Conservation (phyloP, 1,139 yeast species). For the Groenewaldozyma auringiensis region DNA sequence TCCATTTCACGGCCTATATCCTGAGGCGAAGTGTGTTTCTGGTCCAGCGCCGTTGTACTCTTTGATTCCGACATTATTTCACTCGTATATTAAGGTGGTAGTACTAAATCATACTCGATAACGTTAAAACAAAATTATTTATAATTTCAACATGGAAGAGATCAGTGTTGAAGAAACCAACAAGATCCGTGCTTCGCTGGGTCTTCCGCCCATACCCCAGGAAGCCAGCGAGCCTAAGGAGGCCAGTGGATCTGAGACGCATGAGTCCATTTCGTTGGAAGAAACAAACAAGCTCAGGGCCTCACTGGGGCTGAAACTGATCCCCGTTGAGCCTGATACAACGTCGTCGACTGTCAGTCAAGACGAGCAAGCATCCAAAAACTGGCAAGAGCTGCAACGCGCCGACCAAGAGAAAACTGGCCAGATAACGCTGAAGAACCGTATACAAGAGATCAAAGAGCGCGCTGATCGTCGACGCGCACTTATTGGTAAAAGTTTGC, state of each 20-base stretch:
- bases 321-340: slow-evolving; percentile 18
- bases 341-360: slow-evolving; percentile 13
- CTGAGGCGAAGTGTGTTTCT: not conserved
- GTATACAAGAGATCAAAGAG: slow-evolving; percentile 17
- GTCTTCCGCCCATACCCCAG: slow-evolving; percentile 30
- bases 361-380: slow-evolving; percentile 28
- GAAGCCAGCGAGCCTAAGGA: slow-evolving; percentile 14
- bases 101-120: too few species aligned
- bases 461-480: slow-evolving; percentile 20
- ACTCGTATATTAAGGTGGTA: too few species aligned
- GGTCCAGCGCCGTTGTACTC: not conserved
- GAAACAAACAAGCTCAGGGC: slow-evolving; percentile 33
- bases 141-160: too few species aligned
- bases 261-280: slow-evolving; percentile 24
- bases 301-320: slow-evolving; percentile 31
- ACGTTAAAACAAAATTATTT: too few species aligned
- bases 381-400: slow-evolving; percentile 25
- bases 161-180: slow-evolving; percentile 30
- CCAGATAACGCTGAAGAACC: slow-evolving; percentile 15
- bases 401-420: slow-evolving; percentile 17
- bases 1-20: slow-evolving; percentile 3
- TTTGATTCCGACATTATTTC: not conserved
- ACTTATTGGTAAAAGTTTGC: slow-evolving; percentile 26
- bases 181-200: slow-evolving; percentile 27
- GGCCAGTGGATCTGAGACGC: not conserved